phyloP scores from a whole-genome alignment of 2,329 filamentous ascomycete genomes.

The Beauveria caledonica region DNA sequence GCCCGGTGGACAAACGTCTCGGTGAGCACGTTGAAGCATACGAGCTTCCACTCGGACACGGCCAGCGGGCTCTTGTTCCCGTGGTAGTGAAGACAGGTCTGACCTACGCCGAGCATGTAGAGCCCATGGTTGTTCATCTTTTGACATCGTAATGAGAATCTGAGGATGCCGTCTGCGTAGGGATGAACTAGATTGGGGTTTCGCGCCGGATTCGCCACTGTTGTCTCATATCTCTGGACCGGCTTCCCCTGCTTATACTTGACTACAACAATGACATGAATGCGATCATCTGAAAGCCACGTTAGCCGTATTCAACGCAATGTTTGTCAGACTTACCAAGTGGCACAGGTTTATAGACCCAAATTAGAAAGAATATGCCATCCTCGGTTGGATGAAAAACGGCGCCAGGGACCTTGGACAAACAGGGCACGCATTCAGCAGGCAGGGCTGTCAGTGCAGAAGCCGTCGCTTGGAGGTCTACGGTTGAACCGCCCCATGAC shows the following conservation, averaged over 20 bases:
- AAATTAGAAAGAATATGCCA: background rate
- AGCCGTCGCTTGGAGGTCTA: background rate
- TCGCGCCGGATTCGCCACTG: background rate
- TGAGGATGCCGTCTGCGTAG: slow-evolving; percentile 1
- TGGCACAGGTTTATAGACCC: background rate
- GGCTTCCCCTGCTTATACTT: slow-evolving; percentile 3
- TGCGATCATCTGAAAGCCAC: background rate
- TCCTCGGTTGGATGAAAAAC: slow-evolving; percentile 2
- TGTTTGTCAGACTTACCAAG: background rate
- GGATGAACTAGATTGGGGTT: background rate
- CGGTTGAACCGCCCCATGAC: background rate
- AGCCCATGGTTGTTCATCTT: slow-evolving; percentile 9
- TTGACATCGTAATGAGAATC: slow-evolving; percentile 10
- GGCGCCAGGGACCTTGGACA: slow-evolving; percentile 1
- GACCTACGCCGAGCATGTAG: slow-evolving; percentile 5
- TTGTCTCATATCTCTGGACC: slow-evolving; percentile 1
- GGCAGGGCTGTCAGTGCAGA: background rate
- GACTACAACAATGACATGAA: slow-evolving; percentile 6
- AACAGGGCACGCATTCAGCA: background rate
- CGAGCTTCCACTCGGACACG: background rate
- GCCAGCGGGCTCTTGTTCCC: background rate
- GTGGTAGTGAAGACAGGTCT: slow-evolving; percentile 4
- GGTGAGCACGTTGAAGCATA: slow-evolving; percentile 12
- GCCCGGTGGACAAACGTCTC: background rate
- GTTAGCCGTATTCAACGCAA: background rate